Evolutionary conservation across 768 basidiomycete genomes (phyloP).

Genomic region (Tulasnella sp.): DNA sequence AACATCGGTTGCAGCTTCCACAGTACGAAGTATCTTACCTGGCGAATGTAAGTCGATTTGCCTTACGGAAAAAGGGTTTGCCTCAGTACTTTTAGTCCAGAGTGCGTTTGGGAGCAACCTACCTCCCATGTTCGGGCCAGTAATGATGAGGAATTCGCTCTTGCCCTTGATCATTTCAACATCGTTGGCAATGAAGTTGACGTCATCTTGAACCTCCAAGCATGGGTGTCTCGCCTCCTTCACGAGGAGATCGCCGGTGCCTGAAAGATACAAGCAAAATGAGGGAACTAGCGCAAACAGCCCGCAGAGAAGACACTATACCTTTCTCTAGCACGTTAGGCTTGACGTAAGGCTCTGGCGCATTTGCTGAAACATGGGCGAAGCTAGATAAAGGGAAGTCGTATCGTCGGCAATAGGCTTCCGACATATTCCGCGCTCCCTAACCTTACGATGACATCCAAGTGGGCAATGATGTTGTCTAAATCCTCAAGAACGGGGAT

Average conservation of each 20-base stretch:
- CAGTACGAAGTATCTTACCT: slow-evolving; percentile 50
- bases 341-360: slow-evolving; percentile 86
- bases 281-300: neutral
- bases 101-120: neutral
- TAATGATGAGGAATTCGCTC: slow-evolving; percentile 96
- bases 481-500: slow-evolving; percentile 82
- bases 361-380: slow-evolving; percentile 86
- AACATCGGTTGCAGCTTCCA: neutral
- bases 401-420: neutral
- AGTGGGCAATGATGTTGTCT: slow-evolving; percentile 81
- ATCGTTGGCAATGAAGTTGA: slow-evolving; percentile 95
- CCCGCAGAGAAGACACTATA: slow-evolving; percentile 38
- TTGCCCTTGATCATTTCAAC: slow-evolving; percentile 92
- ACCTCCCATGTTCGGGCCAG: slow-evolving; percentile 97
- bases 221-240: slow-evolving; percentile 93
- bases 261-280: slow-evolving; percentile 48
- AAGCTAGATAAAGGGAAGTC: slow-evolving; percentile 58
- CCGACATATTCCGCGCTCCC: slow-evolving; percentile 28
- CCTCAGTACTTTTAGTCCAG: no score
- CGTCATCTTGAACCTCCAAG: slow-evolving; percentile 92
- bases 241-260: slow-evolving; percentile 77
- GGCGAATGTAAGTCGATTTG: slow-evolving; percentile 95
- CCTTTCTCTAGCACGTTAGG: slow-evolving; percentile 80
- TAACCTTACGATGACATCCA: slow-evolving; percentile 90
- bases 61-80: slow-evolving; percentile 43